Conservation (phyloP, 768 basidiomycete genomes). For the Suillus tomentosus region DNA sequence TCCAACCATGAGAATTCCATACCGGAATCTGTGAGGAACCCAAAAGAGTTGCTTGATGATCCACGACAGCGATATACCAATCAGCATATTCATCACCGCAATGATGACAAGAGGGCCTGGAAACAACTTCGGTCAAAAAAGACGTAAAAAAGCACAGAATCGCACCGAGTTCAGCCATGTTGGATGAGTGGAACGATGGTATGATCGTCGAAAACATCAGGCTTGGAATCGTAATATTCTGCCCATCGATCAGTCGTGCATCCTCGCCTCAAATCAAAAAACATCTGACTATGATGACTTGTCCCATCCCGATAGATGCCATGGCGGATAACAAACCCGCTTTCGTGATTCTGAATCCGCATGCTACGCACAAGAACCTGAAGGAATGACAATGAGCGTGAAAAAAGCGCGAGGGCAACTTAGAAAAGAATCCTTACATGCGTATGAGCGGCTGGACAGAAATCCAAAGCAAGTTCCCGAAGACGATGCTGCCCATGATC, state of each 20-base stretch:
- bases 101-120: slow-evolving; percentile 65
- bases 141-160: neutral
- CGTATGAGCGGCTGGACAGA: slow-evolving; percentile 61
- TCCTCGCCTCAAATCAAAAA: neutral
- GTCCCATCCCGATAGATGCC: slow-evolving; percentile 61
- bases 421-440: slow-evolving; percentile 42
- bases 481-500: slow-evolving; percentile 27
- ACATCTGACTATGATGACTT: slow-evolving; percentile 52
- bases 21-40: slow-evolving; percentile 77
- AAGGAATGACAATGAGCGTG: slow-evolving; percentile 7
- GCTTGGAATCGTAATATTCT: slow-evolving; percentile 39
- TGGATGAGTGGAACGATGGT: slow-evolving; percentile 60
- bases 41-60: slow-evolving; percentile 65
- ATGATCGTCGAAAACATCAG: slow-evolving; percentile 75
- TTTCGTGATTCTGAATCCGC: slow-evolving; percentile 61
- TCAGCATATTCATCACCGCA: slow-evolving; percentile 57
- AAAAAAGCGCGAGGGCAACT: slow-evolving; percentile 11
- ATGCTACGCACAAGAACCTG: slow-evolving; percentile 54
- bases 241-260: slow-evolving; percentile 5
- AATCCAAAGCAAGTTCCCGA: slow-evolving; percentile 60
- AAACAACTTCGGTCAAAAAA: neutral
- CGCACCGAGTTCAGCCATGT: slow-evolving; percentile 55
- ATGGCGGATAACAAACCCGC: slow-evolving; percentile 58
- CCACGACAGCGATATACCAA: slow-evolving; percentile 58
- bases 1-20: slow-evolving; percentile 69